phyloP scores from a whole-genome alignment of 352 stramenopile species.

The Elongisporangium prolatum region DNA sequence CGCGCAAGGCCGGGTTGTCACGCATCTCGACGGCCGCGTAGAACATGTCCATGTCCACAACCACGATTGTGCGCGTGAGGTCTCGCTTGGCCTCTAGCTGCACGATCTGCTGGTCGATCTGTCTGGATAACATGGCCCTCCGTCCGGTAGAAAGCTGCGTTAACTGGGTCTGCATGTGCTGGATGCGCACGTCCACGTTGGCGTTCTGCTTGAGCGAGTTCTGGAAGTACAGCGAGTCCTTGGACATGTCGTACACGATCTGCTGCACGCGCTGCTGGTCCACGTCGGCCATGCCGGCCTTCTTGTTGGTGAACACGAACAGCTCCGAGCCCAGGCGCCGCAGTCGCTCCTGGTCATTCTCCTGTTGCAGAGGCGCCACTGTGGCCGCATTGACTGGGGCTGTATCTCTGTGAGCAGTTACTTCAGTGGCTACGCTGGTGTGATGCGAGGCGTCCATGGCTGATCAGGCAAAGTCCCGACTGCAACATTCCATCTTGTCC shows the following conservation, averaged over 20 bases:
- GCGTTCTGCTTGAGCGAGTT: conserved; percentile 88
- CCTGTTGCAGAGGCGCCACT: not conserved
- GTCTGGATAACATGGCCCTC: conserved; percentile 22
- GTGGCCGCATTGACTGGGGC: not conserved
- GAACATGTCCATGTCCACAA: conserved; percentile 98
- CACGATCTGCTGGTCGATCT: conserved; percentile 36
- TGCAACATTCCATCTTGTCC: not conserved
- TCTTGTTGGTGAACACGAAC: conserved; percentile 82
- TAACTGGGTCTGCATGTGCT: conserved; percentile 64
- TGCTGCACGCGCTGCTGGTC: conserved; percentile 90
- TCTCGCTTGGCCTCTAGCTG: conserved; percentile 52
- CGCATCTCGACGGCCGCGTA: conserved; percentile 96
- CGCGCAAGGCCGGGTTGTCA: conserved; percentile 81
- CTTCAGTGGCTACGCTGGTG: conserved; percentile 4
- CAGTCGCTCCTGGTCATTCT: conserved; percentile 5
- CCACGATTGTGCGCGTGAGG: conserved; percentile 75
- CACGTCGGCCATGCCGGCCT: conserved; percentile 86
- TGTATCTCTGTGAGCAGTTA: conserved; percentile 1
- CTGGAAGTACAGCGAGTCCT: conserved; percentile 91
- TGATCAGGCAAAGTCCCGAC: not conserved
- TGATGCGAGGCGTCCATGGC: not conserved
- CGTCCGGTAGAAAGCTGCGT: conserved; percentile 35
- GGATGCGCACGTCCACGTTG: conserved; percentile 82
- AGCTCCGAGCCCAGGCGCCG: conserved; percentile 26
- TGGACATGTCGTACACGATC: conserved; percentile 93